phyloP scores from a whole-genome alignment of 1,284 basidiomycete genomes.

The Naganishia cerealis region DNA sequence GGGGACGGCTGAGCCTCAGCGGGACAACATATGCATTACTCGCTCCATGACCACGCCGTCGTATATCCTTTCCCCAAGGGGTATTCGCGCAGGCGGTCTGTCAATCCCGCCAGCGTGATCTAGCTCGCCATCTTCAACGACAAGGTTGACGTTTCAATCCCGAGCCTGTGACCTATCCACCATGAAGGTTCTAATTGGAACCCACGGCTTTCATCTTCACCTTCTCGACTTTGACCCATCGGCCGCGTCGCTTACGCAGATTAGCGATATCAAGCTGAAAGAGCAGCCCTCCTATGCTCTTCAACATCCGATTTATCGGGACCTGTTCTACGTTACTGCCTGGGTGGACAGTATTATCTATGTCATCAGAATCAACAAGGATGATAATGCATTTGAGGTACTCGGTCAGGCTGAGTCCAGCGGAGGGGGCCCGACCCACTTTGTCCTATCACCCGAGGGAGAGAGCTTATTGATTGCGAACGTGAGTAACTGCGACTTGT shows the following conservation, averaged over 20 bases:
- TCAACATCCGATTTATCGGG: not conserved
- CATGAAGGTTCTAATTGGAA: constrained; percentile 23
- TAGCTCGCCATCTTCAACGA: not conserved
- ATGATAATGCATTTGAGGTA: not conserved
- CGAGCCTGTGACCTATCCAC: not conserved
- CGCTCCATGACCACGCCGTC: not conserved
- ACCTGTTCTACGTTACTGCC: constrained; percentile 28
- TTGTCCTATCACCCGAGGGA: constrained; percentile 13
- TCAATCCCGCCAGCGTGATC: not conserved
- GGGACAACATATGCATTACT: no score
- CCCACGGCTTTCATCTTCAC: constrained; percentile 25
- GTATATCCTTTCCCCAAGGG: not conserved
- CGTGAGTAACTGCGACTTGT: constrained; percentile 10
- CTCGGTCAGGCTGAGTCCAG: constrained; percentile 22
- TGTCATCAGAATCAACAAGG: not conserved
- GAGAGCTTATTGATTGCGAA: constrained; percentile 27
- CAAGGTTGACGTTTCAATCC: not conserved
- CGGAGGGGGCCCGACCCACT: constrained; percentile 27
- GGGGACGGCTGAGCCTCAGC: no score
- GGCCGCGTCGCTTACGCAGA: not conserved
- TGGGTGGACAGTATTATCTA: constrained; percentile 28
- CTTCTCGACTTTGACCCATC: constrained; percentile 25
- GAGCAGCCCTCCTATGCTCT: constrained; percentile 22
- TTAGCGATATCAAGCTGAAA: constrained; percentile 12
- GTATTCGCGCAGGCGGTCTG: not conserved